Percentiles rank a stretch among this genome's conserved stretches.
These are phyloP conservation scores for Aspergillus japonicus DNA, from an alignment of 2,329 filamentous ascomycete species.

Conservation along the genomic window DNA sequence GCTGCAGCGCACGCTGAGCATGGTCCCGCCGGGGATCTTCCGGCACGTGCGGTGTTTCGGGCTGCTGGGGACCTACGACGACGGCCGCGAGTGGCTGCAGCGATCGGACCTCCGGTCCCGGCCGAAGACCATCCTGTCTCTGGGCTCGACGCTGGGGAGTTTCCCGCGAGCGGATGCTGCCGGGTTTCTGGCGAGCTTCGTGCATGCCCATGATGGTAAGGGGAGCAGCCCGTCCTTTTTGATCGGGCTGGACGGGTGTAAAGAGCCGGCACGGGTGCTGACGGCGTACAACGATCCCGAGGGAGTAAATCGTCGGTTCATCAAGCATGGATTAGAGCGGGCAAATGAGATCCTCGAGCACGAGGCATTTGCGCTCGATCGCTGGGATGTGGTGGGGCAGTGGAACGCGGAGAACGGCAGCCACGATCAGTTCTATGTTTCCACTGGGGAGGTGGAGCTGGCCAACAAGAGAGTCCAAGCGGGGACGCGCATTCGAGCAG, in stretches of 20 bases:
- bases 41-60: slow-evolving; percentile 72
- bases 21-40: slow-evolving; percentile 59
- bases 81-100: slow-evolving; percentile 77
- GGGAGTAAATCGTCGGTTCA: slow-evolving; percentile 11
- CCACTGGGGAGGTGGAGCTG: not conserved
- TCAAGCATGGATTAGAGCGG: slow-evolving; percentile 10
- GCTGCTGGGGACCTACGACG: slow-evolving; percentile 81
- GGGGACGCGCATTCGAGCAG: slow-evolving; percentile 1
- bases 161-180: slow-evolving; percentile 8
- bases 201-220: not conserved
- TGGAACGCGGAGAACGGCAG: slow-evolving; percentile 2
- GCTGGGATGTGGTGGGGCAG: slow-evolving; percentile 63
- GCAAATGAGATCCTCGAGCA: slow-evolving; percentile 72
- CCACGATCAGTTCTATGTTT: slow-evolving; percentile 14
- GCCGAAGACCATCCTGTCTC: slow-evolving; percentile 9
- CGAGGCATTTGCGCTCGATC: slow-evolving; percentile 62
- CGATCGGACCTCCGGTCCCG: slow-evolving; percentile 50
- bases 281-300: slow-evolving; percentile 57
- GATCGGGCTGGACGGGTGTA: slow-evolving; percentile 14
- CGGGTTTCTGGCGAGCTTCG: slow-evolving; percentile 11
- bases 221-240: slow-evolving; percentile 3
- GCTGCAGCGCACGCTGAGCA: slow-evolving; percentile 68
- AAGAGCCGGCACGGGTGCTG: slow-evolving; percentile 71
- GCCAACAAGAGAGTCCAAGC: not conserved
- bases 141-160: slow-evolving; percentile 15